phyloP scores from a whole-genome alignment of 177 flowering plant genomes.

The Vitis hybrid region DNA sequence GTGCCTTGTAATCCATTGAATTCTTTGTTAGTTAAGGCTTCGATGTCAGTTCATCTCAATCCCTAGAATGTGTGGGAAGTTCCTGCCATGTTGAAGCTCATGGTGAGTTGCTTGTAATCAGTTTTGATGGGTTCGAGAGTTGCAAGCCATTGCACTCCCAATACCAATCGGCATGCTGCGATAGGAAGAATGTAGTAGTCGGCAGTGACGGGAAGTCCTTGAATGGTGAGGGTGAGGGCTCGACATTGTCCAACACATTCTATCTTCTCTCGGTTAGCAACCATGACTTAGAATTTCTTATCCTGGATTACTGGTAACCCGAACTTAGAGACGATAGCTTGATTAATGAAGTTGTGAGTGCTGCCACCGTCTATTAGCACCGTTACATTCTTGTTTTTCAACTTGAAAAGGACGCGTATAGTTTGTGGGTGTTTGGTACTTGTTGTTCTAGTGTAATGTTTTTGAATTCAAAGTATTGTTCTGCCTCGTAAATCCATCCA shows the following conservation, averaged over 20 bases:
- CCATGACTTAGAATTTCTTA: not conserved
- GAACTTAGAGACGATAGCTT: not conserved
- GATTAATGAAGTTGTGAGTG: too few species aligned
- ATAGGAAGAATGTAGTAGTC: not conserved
- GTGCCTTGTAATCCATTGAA: too few species aligned
- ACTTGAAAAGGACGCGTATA: not conserved
- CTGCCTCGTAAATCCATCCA: conserved; percentile 2
- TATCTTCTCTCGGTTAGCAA: not conserved
- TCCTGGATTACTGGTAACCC: not conserved
- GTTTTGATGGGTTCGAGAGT: not conserved
- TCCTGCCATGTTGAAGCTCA: not conserved
- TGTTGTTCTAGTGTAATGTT: not conserved
- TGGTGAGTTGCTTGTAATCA: conserved; percentile 1
- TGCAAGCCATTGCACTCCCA: conserved; percentile 1
- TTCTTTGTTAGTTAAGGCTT: too few species aligned
- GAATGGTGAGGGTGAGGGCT: not conserved
- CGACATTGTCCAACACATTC: not conserved
- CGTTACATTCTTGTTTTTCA: not conserved
- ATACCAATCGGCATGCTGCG: not conserved
- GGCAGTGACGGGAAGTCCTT: not conserved
- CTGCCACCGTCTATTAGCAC: not conserved
- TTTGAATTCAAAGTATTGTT: conserved; percentile 1
- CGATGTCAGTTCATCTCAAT: too few species aligned
- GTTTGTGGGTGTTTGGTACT: conserved; percentile 6
- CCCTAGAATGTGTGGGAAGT: too few species aligned